Percentiles rank a stretch among this genome's conserved stretches.
Evolutionary conservation across 176 grass and related monocot genomes (phyloP).

Genomic region (Elymus sibiricus): DNA sequence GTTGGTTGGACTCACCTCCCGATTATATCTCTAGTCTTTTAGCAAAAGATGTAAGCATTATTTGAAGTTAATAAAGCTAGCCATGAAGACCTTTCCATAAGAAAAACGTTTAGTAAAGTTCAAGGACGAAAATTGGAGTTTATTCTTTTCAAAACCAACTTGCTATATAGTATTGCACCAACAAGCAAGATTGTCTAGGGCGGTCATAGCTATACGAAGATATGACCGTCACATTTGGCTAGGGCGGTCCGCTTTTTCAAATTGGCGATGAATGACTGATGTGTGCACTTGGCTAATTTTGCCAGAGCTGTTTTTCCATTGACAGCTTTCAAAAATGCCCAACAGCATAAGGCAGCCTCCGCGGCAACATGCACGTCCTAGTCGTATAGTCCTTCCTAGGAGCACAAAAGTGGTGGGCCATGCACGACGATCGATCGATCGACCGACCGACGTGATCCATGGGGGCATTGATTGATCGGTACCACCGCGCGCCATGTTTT

Average conservation of each 20-base stretch:
- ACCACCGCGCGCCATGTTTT: neutral
- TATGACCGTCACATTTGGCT: neutral
- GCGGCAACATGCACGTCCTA: neutral
- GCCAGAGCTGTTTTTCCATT: neutral
- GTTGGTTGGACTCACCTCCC: no score
- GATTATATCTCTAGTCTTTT: no score
- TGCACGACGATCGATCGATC: neutral
- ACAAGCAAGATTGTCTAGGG: no score
- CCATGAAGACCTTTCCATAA: no score
- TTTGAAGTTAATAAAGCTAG: no score
- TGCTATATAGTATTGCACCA: no score
- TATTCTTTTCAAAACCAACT: no score
- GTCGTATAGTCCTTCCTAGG: neutral
- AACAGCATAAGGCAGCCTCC: neutral
- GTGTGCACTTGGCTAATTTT: neutral
- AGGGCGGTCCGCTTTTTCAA: neutral
- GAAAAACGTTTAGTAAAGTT: no score
- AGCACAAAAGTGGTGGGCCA: constrained; percentile 8
- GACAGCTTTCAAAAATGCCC: neutral
- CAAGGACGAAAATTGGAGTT: no score
- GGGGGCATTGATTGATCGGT: neutral
- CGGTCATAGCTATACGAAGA: neutral
- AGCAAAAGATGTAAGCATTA: no score
- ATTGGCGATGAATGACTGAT: neutral
- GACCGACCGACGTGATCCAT: neutral